These are phyloP conservation scores for Neonothopanus nambi DNA, from an alignment of 1,284 basidiomycete species.

Conservation along the genomic window DNA sequence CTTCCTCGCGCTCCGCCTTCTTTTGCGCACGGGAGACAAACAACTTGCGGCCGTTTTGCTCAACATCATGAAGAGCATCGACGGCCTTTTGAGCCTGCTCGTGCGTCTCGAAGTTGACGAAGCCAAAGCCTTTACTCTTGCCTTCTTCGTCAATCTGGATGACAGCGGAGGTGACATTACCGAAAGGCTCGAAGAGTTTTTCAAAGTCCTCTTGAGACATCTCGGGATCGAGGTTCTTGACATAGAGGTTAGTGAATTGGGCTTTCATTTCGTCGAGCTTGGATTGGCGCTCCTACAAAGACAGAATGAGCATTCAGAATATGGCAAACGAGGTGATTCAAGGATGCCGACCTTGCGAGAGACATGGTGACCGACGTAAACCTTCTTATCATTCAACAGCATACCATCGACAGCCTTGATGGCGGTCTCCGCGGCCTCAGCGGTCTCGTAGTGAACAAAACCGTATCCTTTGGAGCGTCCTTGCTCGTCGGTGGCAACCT, in stretches of 20 bases:
- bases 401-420: slow-evolving; percentile 99
- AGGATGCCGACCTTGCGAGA: slow-evolving; percentile 79
- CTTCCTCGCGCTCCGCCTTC: slow-evolving; percentile 98
- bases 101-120: slow-evolving; percentile 95
- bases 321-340: background rate
- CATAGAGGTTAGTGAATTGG: slow-evolving; percentile 97
- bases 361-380: slow-evolving; percentile 97
- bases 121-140: slow-evolving; percentile 96
- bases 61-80: slow-evolving; percentile 87
- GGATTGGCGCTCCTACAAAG: slow-evolving; percentile 83
- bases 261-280: slow-evolving; percentile 98
- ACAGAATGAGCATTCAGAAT: slow-evolving; percentile 5
- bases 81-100: slow-evolving; percentile 92
- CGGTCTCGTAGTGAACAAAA: slow-evolving; percentile 99
- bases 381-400: slow-evolving; percentile 99
- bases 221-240: slow-evolving; percentile 94
- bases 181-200: slow-evolving; percentile 80
- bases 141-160: slow-evolving; percentile 84
- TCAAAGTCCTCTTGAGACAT: slow-evolving; percentile 88
- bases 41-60: slow-evolving; percentile 87
- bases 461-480: slow-evolving; percentile 96
- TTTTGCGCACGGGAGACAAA: slow-evolving; percentile 98
- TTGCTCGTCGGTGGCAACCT: slow-evolving; percentile 94
- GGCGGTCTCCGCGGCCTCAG: slow-evolving; percentile 92
- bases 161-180: slow-evolving; percentile 88